Evolutionary conservation across 176 grass and related monocot species (phyloP).

Genomic region (Oryza brachyantha): DNA sequence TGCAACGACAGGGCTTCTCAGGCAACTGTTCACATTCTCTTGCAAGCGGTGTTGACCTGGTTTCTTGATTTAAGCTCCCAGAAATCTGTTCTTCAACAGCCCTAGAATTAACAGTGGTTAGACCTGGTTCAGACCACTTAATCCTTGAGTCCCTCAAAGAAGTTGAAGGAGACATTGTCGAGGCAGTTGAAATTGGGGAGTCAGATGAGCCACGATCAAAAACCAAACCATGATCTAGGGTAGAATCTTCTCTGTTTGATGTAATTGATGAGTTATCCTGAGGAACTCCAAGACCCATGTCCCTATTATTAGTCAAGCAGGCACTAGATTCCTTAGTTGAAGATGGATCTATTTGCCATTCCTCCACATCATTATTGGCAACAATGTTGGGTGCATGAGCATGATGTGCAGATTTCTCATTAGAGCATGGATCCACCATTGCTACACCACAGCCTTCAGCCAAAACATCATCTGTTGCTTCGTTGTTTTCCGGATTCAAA

Average conservation of each 20-base stretch:
- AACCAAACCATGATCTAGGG: conserved; percentile 51
- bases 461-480: conserved; percentile 6
- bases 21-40: conserved; percentile 36
- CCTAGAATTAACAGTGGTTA: conserved; percentile 29
- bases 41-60: neutral
- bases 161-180: conserved; percentile 55
- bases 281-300: conserved; percentile 47
- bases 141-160: conserved; percentile 44
- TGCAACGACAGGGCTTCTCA: conserved; percentile 61
- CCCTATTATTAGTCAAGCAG: conserved; percentile 48
- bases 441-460: conserved; percentile 27
- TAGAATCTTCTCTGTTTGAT: conserved; percentile 60
- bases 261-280: conserved; percentile 81
- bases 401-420: conserved; percentile 31
- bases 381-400: conserved; percentile 31
- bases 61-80: conserved; percentile 36
- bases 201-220: conserved; percentile 37
- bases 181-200: conserved; percentile 63
- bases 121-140: conserved; percentile 33
- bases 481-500: conserved; percentile 35
- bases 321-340: conserved; percentile 45
- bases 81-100: conserved; percentile 33
- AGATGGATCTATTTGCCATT: conserved; percentile 33
- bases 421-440: conserved; percentile 30
- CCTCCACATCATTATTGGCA: conserved; percentile 33